Evolutionary conservation across 139 green algal species (phyloP), one percentile per base, ranked within the genome.

Genomic region (Dunaliella primolecta): DNA sequence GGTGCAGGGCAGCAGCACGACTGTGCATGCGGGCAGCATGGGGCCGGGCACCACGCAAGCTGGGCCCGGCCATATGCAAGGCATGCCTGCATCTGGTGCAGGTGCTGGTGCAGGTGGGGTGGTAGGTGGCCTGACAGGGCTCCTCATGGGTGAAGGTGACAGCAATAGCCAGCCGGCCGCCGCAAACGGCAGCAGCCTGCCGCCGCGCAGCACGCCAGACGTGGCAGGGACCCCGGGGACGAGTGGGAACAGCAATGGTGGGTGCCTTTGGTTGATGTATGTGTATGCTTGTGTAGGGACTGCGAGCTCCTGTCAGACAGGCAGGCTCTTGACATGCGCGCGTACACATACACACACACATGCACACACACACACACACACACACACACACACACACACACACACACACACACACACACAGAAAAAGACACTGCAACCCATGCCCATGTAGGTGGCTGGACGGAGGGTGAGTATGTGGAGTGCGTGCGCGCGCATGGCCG

Each of bases 381-480:
- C n/a, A n/a, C n/a, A n/a, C n/a, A n/a, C n/a, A n/a, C n/a, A 25
- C 57, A 78, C 23, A 29, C 31, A 29, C 64, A 36, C 11, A 3
- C 23, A 23, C 24, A 33, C 31, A 35, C 2, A 64, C 46, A 64
- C 46, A 64, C 46, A 64, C 46, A 64, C 46, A 64, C 46, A 64
- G 7, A 64, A 7, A 29, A 78, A 27, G 23, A 64, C 46, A 64
- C 46, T 25, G 7, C 7, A 7, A 64, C 46, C 7, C 46, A 55
- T 36, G 56, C 2, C 36, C 36, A 21, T 31, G 70, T 70, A 71
- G 36, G 81, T 38, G n/a, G n/a, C 0, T 91, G 87, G 87, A 85
- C 82, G 0, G 93, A 95, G 21, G 78, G 81, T 0, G 84, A 93
- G 36, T 95, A 95, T 82, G 56, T 92, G 38, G 90, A 94, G 57